Percentiles rank a stretch among this genome's conserved stretches.
phyloP scores from a whole-genome alignment of 257 asterid species.

The Solanum tarapatanum region DNA sequence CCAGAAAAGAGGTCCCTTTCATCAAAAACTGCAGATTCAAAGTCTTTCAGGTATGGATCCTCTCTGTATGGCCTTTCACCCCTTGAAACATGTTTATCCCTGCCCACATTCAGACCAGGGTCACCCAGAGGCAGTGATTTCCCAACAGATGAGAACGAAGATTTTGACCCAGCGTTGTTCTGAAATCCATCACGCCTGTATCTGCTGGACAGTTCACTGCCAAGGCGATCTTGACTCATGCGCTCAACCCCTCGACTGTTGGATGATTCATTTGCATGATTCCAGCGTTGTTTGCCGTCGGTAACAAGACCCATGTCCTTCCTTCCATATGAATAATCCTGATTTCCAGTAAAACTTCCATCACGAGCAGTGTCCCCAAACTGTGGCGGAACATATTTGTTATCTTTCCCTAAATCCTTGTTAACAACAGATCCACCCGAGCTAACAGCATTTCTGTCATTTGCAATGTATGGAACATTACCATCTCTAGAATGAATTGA shows the following conservation, averaged over 20 bases:
- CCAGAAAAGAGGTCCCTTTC: slow-evolving; percentile 70
- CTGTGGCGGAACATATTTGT: slow-evolving; percentile 28
- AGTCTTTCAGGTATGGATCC: slow-evolving; percentile 45
- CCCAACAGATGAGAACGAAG: slow-evolving; percentile 40
- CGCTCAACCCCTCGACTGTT: slow-evolving; percentile 38
- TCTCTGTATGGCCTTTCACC: slow-evolving; percentile 44
- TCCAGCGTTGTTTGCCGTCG: slow-evolving; percentile 35
- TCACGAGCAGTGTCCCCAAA: slow-evolving; percentile 34
- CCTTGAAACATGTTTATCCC: slow-evolving; percentile 40
- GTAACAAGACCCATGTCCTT: slow-evolving; percentile 28
- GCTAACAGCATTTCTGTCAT: slow-evolving; percentile 22
- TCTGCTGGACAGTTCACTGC: slow-evolving; percentile 39
- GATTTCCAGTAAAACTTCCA: slow-evolving; percentile 19
- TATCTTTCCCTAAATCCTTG: slow-evolving; percentile 37
- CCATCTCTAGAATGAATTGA: slow-evolving; percentile 34
- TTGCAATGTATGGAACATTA: slow-evolving; percentile 25
- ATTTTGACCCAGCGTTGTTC: slow-evolving; percentile 22
- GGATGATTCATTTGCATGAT: slow-evolving; percentile 32
- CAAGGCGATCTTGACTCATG: slow-evolving; percentile 33
- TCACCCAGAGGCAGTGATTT: slow-evolving; percentile 33
- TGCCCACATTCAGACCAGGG: slow-evolving; percentile 31
- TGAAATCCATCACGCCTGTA: slow-evolving; percentile 41
- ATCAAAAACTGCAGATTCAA: slow-evolving; percentile 45
- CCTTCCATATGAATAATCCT: slow-evolving; percentile 46
- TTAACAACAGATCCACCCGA: slow-evolving; percentile 24